phyloP scores from a whole-genome alignment of 2,329 filamentous ascomycete species.

The Fusarium sp. region DNA sequence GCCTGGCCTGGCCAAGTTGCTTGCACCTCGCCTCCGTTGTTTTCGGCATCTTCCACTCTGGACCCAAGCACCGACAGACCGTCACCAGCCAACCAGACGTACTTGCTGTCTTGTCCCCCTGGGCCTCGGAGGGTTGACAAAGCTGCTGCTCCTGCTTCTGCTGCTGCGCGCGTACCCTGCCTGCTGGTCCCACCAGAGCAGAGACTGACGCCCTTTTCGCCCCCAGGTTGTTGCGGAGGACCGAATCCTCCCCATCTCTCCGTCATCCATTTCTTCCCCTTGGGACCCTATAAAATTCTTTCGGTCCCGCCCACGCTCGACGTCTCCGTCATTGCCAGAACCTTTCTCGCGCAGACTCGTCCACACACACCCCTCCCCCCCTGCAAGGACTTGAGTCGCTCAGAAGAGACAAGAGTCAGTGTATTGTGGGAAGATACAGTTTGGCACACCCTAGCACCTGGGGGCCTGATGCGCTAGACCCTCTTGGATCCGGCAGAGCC shows the following conservation, averaged over 20 bases:
- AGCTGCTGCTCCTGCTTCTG: constrained; percentile 7
- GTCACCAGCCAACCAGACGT: constrained; percentile 9
- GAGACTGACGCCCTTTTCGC: constrained; percentile 20
- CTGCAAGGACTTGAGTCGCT: constrained; percentile 42
- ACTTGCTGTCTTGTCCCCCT: constrained; percentile 3
- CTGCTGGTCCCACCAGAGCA: constrained; percentile 35
- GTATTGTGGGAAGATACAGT: constrained; percentile 44
- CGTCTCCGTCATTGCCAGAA: constrained; percentile 42
- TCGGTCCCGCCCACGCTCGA: constrained; percentile 45
- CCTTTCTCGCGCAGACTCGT: constrained; percentile 37
- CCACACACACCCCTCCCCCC: constrained; percentile 28
- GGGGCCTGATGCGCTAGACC: constrained; percentile 50
- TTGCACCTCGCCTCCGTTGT: constrained; percentile 26
- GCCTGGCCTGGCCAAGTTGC: constrained; percentile 26
- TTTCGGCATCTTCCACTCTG: constrained; percentile 35
- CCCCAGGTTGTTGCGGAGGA: constrained; percentile 40
- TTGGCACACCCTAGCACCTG: constrained; percentile 46
- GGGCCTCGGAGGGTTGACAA: constrained; percentile 16
- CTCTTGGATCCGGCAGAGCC: constrained; percentile 50
- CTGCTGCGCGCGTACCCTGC: constrained; percentile 19
- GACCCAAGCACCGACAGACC: constrained; percentile 17
- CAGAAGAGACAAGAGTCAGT: constrained; percentile 46
- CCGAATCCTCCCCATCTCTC: constrained; percentile 44
- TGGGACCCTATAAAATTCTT: constrained; percentile 48
- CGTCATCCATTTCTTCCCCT: constrained; percentile 44